Base-by-base conservation (phyloP, 2,329 filamentous ascomycete species). In the Xylariaceae sp. region DNA sequence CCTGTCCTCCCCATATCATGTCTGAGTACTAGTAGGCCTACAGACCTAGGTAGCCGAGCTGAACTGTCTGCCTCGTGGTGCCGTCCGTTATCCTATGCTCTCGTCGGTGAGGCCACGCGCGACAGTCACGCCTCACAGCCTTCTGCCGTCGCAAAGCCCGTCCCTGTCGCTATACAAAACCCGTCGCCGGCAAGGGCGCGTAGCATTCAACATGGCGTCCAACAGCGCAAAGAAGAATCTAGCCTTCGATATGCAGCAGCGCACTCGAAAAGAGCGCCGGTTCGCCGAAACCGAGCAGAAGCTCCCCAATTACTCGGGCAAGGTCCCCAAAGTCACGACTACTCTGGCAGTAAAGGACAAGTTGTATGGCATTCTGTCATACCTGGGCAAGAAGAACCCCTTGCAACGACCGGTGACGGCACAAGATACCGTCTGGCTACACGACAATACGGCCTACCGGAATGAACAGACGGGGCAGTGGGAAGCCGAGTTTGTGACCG, bases 371-470 rank as follows among this genome's bases (percentile, higher is more conserved):
- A 47, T 79, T 42, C 63, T 83, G 22, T 77, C 76, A 2, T 75
- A 76, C 47, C 66, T 84, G 1, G 75, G 76, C 18, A 65, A 67
- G 43, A 65, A 65, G 49, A 86, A 83, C 61, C 84, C 85, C 1
- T 71, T 85, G 11, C 75, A 79, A 1, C 77, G 77, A 41, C 71
- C 75, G 32, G 79, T 89, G 42, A 78, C 82, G 47, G 74, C 76
- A 14, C 71, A 80, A 36, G 87, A 96, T 66, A 82, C 81, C 12
- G 83, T 96, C 38, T 96, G 92, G 92, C 74, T 96, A 7, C 75
- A 96, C 42, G 90, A 97, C 72, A 96, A 94, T 62, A 92, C 88
- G 2, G 91, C 90, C 5, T 92, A 86, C 66, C 81, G 82, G 52
- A 69, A 73, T 41, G 62, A 70, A 15, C 61, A 67, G 50, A 67